Conservation (phyloP, 2,329 filamentous ascomycete species). For the Fusarium setosum region DNA sequence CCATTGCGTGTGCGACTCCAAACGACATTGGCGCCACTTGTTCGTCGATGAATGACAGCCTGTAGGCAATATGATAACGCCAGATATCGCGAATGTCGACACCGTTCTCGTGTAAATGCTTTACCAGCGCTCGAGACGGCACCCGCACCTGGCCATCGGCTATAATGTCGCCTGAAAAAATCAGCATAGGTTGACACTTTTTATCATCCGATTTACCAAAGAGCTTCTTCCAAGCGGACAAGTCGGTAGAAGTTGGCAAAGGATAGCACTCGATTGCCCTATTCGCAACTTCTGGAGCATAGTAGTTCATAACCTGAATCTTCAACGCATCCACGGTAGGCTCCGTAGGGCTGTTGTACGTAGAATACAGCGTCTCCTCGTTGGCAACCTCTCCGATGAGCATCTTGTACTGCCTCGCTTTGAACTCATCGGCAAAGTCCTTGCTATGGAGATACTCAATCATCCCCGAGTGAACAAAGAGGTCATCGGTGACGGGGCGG, state of each 20-base stretch:
- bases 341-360: slow-evolving; percentile 51
- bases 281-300: slow-evolving; percentile 51
- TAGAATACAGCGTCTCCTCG: slow-evolving; percentile 57
- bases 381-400: slow-evolving; percentile 57
- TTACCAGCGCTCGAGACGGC: slow-evolving; percentile 48
- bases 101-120: slow-evolving; percentile 46
- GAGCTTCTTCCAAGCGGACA: slow-evolving; percentile 49
- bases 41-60: slow-evolving; percentile 55
- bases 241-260: slow-evolving; percentile 44
- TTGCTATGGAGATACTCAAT: slow-evolving; percentile 51
- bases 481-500: slow-evolving; percentile 55
- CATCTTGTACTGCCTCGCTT: slow-evolving; percentile 46
- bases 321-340: slow-evolving; percentile 48
- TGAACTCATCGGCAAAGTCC: slow-evolving; percentile 52
- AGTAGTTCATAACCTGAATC: slow-evolving; percentile 56
- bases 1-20: slow-evolving; percentile 54
- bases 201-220: slow-evolving; percentile 47
- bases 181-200: not conserved
- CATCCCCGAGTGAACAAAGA: slow-evolving; percentile 53
- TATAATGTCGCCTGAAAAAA: slow-evolving; percentile 44
- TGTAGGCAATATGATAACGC: slow-evolving; percentile 56
- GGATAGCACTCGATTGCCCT: slow-evolving; percentile 50
- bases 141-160: slow-evolving; percentile 54
- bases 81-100: slow-evolving; percentile 50
- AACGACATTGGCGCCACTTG: slow-evolving; percentile 49